Evolutionary conservation across 2,329 filamentous ascomycete genomes (phyloP), one percentile per base, ranked within the genome.

Genomic region (Aphanoascus verrucosus): DNA sequence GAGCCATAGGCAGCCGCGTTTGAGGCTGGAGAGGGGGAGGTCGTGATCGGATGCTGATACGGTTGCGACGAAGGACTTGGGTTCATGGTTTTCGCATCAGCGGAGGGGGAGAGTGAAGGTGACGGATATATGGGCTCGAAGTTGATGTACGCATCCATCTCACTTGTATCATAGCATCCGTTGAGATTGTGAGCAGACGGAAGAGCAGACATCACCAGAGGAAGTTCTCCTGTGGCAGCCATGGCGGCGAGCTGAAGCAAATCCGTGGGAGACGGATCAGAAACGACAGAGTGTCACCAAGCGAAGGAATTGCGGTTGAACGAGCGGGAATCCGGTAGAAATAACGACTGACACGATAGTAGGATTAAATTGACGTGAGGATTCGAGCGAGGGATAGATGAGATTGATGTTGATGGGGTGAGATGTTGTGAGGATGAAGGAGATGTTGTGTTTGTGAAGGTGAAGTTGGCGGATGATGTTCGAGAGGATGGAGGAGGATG

Each of bases 81-180:
- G 45, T 49, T 53, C 17, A 49, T 11, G 3, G 38, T 41, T 42
- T 56, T 58, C 4, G 45, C 38, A 14, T 56, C 50, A n/a, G 45
- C 52, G 6, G 58, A 49, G 14, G 58, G 54, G 2, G 58, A 58
- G 44, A 58, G 55, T 1, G 61, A 56, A 45, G 57, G 55, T 51
- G 67, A 65, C 34, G 71, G 66, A 60, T 71, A 73, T 52, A 70
- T 63, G 57, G 70, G 69, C 50, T 74, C 72, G 56, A 73, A 67
- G 59, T 74, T 72, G 63, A 75, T 66, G 57, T 73, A 74, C 15
- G 69, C 66, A 56, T 74, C 72, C 59, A 74, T 68, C 48, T 74
- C 72, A 56, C 28, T 56, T 14, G 69, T 65, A 51, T 74, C 72
- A 57, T 72, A 72, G 47, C 58, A 62, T 34, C 62, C 59, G 52